These are phyloP conservation scores for Myriosclerotinia scirpicola DNA, from an alignment of 2,329 filamentous ascomycete species.

Conservation along the genomic window DNA sequence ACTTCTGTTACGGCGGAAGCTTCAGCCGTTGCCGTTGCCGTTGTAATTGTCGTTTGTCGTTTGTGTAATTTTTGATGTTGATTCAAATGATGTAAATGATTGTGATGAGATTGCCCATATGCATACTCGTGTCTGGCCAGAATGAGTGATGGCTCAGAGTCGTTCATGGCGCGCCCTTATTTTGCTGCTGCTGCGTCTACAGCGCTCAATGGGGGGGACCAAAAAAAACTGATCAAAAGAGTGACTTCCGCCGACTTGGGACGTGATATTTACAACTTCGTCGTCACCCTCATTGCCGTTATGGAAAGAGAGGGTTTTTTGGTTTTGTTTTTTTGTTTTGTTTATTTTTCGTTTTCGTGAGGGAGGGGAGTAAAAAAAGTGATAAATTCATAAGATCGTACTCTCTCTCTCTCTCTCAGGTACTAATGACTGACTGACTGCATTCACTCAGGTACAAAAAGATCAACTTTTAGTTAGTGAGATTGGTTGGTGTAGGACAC, in stretches of 20 bases:
- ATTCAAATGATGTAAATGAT: slow-evolving; percentile 32
- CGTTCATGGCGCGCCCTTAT: slow-evolving; percentile 34
- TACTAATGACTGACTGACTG: too few relatives aligned
- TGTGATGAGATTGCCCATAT: slow-evolving; percentile 37
- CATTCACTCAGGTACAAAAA: neutral
- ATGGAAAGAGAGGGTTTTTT: slow-evolving; percentile 5
- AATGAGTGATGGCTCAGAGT: slow-evolving; percentile 41
- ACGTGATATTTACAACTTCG: slow-evolving; percentile 20
- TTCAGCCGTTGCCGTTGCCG: slow-evolving; percentile 19
- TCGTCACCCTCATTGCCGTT: slow-evolving; percentile 25
- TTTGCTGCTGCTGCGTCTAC: slow-evolving; percentile 38
- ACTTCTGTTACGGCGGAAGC: slow-evolving; percentile 34
- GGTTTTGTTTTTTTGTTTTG: neutral
- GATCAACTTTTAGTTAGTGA: slow-evolving; percentile 4
- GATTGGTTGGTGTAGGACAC: slow-evolving; percentile 16
- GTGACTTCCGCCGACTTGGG: slow-evolving; percentile 22
- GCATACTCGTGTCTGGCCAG: slow-evolving; percentile 37
- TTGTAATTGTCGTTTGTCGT: slow-evolving; percentile 23
- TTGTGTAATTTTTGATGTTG: slow-evolving; percentile 33
- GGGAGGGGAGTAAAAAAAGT: slow-evolving; percentile 7
- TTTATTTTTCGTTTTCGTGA: neutral
- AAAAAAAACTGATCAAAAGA: slow-evolving; percentile 20
- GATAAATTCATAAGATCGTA: neutral
- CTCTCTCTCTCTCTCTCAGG: slow-evolving; percentile 17
- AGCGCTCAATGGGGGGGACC: slow-evolving; percentile 33